These are phyloP conservation scores for Phylloporus sp. DNA, from an alignment of 1,284 basidiomycete genomes.

Conservation along the genomic window DNA sequence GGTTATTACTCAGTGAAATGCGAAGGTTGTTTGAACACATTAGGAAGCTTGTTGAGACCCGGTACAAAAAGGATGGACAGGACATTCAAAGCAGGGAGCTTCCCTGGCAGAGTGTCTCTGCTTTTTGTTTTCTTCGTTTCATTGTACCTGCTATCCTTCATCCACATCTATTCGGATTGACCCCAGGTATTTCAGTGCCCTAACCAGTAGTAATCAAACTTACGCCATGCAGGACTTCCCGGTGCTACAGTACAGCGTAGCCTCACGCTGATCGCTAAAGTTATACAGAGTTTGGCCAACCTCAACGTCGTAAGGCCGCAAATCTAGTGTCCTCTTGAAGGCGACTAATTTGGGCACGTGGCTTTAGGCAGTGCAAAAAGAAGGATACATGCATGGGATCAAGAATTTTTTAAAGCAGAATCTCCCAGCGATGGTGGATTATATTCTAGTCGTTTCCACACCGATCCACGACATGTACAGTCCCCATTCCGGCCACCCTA, in stretches of 20 bases:
- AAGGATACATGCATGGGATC: conserved; percentile 73
- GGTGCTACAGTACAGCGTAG: conserved; percentile 68
- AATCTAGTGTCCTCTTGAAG: conserved; percentile 1
- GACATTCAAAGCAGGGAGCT: conserved; percentile 56
- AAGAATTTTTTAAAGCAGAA: conserved; percentile 67
- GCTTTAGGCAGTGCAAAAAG: conserved; percentile 63
- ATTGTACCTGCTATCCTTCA: conserved; percentile 81
- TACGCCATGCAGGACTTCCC: conserved; percentile 57
- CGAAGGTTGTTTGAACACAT: conserved; percentile 73
- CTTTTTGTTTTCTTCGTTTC: conserved; percentile 85
- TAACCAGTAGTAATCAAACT: conserved; percentile 6
- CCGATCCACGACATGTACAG: conserved; percentile 44
- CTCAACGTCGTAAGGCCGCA: conserved; percentile 61
- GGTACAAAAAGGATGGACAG: conserved; percentile 49
- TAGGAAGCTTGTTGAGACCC: conserved; percentile 68
- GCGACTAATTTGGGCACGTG: conserved; percentile 8
- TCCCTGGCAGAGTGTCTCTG: conserved; percentile 81
- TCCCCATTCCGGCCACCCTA: conserved; percentile 30
- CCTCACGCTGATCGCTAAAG: conserved; percentile 78
- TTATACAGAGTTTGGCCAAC: conserved; percentile 80
- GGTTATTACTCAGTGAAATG: conserved; percentile 61
- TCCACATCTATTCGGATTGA: conserved; percentile 77
- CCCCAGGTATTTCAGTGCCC: conserved; percentile 54
- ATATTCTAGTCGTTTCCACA: conserved; percentile 71
- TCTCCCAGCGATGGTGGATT: conserved; percentile 71